phyloP scores from a whole-genome alignment of 805 yeast genomes.

The Myxozyma neglecta region DNA sequence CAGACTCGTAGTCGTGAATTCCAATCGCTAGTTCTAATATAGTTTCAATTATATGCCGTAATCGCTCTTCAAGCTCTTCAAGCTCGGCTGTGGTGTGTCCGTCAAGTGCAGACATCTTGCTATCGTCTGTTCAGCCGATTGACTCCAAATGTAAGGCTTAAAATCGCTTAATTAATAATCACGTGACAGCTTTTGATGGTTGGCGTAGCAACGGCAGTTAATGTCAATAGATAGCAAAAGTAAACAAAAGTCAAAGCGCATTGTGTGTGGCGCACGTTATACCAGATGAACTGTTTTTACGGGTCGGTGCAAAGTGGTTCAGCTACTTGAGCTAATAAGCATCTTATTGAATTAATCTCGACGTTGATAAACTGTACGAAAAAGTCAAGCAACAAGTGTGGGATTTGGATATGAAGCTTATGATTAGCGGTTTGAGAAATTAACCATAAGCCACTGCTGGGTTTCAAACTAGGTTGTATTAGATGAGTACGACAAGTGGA shows the following conservation, averaged over 20 bases:
- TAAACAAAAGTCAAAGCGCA: background rate
- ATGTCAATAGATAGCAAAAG: background rate
- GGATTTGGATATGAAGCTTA: too few relatives aligned
- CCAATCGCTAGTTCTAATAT: conserved; percentile 86
- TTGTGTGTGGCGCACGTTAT: background rate
- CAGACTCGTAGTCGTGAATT: conserved; percentile 91
- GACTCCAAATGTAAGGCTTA: background rate
- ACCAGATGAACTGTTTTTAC: background rate
- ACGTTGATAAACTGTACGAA: background rate
- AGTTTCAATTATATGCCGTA: conserved; percentile 67
- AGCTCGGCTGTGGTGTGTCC: conserved; percentile 19
- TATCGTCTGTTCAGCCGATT: background rate
- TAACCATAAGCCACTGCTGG: too few relatives aligned
- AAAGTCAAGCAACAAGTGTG: background rate
- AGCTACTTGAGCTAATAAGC: background rate
- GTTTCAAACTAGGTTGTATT: background rate
- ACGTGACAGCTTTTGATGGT: background rate
- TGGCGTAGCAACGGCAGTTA: background rate
- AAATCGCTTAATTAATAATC: background rate
- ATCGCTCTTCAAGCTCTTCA: conserved; percentile 38
- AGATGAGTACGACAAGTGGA: conserved; percentile 6
- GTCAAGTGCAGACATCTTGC: conserved; percentile 12
- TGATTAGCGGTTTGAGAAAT: too few relatives aligned
- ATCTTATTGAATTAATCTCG: background rate
- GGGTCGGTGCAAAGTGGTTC: background rate